Evolutionary conservation across 164 flowering plant genomes (phyloP).

Genomic region (Santalum album): DNA sequence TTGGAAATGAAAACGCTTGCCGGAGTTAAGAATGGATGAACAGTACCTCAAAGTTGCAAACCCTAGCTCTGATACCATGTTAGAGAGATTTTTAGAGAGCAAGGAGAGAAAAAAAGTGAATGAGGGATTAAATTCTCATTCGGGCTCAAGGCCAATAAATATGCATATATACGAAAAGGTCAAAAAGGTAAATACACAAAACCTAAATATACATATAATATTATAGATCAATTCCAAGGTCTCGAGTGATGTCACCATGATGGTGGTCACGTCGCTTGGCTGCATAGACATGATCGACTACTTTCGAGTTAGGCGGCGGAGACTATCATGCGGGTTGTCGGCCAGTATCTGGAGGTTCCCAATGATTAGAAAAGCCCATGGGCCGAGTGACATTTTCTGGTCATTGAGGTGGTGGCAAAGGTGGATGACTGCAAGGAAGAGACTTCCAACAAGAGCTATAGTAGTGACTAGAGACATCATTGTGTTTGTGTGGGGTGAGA

Average conservation of each 20-base stretch:
- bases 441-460: background rate
- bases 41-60: too few relatives aligned
- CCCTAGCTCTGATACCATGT: too few relatives aligned
- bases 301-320: constrained; percentile 10
- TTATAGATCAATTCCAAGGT: constrained; percentile 17
- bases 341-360: constrained; percentile 24
- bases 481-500: too few relatives aligned
- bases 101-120: too few relatives aligned
- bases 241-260: constrained; percentile 14
- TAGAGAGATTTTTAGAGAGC: too few relatives aligned
- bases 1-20: too few relatives aligned
- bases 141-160: too few relatives aligned
- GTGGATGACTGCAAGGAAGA: background rate
- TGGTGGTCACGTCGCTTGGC: constrained; percentile 13
- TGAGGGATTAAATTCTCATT: too few relatives aligned
- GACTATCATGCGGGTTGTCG: constrained; percentile 13
- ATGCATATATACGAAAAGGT: too few relatives aligned
- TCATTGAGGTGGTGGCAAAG: background rate
- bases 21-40: too few relatives aligned
- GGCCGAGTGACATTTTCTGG: constrained; percentile 16
- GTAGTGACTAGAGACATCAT: background rate
- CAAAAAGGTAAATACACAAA: too few relatives aligned
- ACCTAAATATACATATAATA: constrained; percentile 6
- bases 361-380: constrained; percentile 15
- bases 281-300: constrained; percentile 18